A percentile compares a stretch with the other conserved stretches of the same genome.
These are phyloP conservation scores for Scenedesmus sp. DNA, from an alignment of 163 green algal genomes.

Conservation along the genomic window DNA sequence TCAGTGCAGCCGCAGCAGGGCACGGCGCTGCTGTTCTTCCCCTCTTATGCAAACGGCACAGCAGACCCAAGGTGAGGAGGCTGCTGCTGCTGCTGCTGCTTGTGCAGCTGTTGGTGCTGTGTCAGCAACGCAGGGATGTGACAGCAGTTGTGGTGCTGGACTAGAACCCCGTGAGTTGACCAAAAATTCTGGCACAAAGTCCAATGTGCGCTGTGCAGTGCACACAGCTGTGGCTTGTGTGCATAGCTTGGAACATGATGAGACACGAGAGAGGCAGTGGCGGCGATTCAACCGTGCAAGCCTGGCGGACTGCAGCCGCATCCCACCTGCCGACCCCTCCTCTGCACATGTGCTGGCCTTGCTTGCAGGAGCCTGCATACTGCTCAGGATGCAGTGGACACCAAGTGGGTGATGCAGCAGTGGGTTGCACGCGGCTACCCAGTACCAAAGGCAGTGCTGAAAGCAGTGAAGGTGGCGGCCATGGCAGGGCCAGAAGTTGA, in stretches of 20 bases:
- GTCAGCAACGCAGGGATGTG: too few species aligned
- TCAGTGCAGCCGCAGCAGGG: conserved; percentile 74
- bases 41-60: conserved; percentile 74
- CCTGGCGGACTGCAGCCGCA: not conserved
- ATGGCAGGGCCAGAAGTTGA: conserved; percentile 31
- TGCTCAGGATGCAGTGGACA: conserved; percentile 69
- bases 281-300: not conserved
- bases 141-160: too few species aligned
- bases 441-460: conserved; percentile 43
- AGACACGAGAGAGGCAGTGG: too few species aligned
- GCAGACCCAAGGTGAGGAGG: conserved; percentile 68
- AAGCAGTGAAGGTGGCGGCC: conserved; percentile 46
- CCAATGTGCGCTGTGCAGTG: too few species aligned
- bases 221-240: too few species aligned
- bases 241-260: too few species aligned
- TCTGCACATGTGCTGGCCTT: not conserved
- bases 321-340: not conserved
- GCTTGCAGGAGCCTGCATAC: conserved; percentile 80
- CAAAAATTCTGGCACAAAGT: too few species aligned
- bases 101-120: not conserved
- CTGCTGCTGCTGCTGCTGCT: not conserved
- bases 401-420: conserved; percentile 87
- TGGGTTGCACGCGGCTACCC: conserved; percentile 76
- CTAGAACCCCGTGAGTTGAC: too few species aligned
- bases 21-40: conserved; percentile 87